Base-by-base conservation (phyloP, 148 eudicot genomes). In the Cornus florida region DNA sequence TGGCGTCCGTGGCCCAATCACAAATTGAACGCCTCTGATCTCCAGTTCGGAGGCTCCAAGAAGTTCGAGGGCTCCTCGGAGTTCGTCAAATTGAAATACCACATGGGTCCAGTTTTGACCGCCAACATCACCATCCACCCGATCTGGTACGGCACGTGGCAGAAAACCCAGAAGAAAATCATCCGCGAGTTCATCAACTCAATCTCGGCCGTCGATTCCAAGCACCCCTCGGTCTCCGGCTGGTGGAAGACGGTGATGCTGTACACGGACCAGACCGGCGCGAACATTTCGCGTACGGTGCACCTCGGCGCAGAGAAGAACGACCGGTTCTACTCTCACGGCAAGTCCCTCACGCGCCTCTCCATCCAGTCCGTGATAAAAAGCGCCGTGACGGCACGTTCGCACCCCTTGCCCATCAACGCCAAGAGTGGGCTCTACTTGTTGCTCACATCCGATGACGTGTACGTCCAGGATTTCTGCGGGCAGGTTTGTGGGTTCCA, bases 1-100 rank as follows among this genome's bases (percentile, higher is more conserved):
- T 78, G 80, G 80, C 80, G 80, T 12, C 80, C 80, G 35, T 78
- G 67, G 67, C 69, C 80, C n/a, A 56, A 78, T 67, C 14, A 72
- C 14, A 67, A 43, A 46, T 23, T 20, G 57, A 69, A 50, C 23
- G 35, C 19, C 80, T 7, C 73, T 67, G 80, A 56, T 28, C 67
- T 24, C n/a, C 41, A 22, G 22, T 78, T 67, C 35, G 67, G 53
- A 24, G 32, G 20, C 22, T 78, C 80, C 6, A 69, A 69, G 39
- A 78, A 78, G 23, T 78, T 31, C 56, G 80, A 78, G 41, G 80
- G 80, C 5, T 78, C 80, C 20, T 78, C 80, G 20, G 67, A 32
- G 31, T 59, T 78, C 68, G 80, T 78, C 17, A 41, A 59, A 23
- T 67, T 78, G 48, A 20, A 33, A 23, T 78, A 78, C 80, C 80